These are phyloP conservation scores for Saccharomyces kudriavzevii DNA, from an alignment of 805 yeast genomes.

Conservation along the genomic window DNA sequence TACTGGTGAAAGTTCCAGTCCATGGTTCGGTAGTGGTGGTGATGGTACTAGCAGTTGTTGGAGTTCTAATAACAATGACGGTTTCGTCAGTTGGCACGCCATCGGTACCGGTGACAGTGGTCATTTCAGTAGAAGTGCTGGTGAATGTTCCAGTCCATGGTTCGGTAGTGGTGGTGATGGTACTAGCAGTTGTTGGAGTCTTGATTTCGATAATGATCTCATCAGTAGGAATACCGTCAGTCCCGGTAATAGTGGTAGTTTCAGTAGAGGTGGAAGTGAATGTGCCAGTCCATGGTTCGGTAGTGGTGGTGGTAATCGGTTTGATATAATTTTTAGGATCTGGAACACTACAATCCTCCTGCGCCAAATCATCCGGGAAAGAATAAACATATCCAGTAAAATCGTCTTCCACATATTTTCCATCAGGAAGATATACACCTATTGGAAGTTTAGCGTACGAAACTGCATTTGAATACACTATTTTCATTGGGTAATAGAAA, in stretches of 20 bases:
- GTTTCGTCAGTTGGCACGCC: no score
- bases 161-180: neutral
- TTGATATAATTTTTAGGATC: neutral
- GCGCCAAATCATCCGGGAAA: slow-evolving; percentile 1
- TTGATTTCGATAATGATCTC: slow-evolving; percentile 2
- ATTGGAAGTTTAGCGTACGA: neutral
- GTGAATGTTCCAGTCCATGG: slow-evolving; percentile 1
- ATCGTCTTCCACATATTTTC: slow-evolving; percentile 1
- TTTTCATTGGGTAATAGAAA: slow-evolving; percentile 13
- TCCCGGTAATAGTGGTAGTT: neutral
- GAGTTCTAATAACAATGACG: no score
- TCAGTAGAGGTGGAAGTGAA: neutral
- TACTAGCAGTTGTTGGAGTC: neutral
- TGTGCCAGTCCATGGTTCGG: slow-evolving; percentile 1
- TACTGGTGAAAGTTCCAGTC: no score
- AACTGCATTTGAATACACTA: slow-evolving; percentile 12
- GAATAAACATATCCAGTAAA: slow-evolving; percentile 8
- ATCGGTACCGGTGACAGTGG: no score
- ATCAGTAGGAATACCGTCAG: neutral
- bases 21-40: no score
- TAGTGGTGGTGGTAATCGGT: neutral
- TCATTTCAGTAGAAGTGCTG: no score
- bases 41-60: no score
- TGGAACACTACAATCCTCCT: slow-evolving; percentile 3
- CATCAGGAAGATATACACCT: slow-evolving; percentile 7